phyloP scores from a whole-genome alignment of 345 rosid species.

The Raphanus raphanistrum region DNA sequence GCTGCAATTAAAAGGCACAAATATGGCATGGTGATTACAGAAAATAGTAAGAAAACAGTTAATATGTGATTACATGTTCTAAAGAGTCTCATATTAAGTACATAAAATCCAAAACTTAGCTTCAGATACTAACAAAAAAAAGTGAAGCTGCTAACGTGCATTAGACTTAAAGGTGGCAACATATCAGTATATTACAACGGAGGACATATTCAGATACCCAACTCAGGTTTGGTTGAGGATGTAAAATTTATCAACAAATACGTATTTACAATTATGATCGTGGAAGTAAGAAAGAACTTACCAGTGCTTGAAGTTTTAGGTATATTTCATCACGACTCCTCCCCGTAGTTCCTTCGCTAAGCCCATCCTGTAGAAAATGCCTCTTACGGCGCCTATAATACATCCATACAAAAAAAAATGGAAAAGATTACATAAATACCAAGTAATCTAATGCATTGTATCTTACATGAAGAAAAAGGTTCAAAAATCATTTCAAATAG shows the following conservation, averaged over 20 bases:
- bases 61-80: not conserved
- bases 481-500: not conserved
- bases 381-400: not conserved
- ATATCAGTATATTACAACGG: not conserved
- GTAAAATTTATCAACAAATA: not conserved
- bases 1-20: slow-evolving; percentile 52
- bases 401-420: not conserved
- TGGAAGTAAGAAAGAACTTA: slow-evolving; percentile 30
- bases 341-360: slow-evolving; percentile 77
- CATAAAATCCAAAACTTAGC: slow-evolving; percentile 3
- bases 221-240: not conserved
- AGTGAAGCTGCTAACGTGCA: not conserved
- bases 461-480: too few relatives aligned
- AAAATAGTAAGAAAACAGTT: not conserved
- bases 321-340: slow-evolving; percentile 76
- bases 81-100: not conserved
- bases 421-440: not conserved
- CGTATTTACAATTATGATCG: not conserved
- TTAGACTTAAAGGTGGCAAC: not conserved
- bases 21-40: slow-evolving; percentile 15
- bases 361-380: not conserved
- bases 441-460: not conserved
- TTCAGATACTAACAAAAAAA: not conserved
- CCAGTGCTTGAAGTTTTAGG: slow-evolving; percentile 94
- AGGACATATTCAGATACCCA: slow-evolving; percentile 9